Base-by-base conservation (phyloP, 1,284 basidiomycete species). In the Ustilago esculenta region DNA sequence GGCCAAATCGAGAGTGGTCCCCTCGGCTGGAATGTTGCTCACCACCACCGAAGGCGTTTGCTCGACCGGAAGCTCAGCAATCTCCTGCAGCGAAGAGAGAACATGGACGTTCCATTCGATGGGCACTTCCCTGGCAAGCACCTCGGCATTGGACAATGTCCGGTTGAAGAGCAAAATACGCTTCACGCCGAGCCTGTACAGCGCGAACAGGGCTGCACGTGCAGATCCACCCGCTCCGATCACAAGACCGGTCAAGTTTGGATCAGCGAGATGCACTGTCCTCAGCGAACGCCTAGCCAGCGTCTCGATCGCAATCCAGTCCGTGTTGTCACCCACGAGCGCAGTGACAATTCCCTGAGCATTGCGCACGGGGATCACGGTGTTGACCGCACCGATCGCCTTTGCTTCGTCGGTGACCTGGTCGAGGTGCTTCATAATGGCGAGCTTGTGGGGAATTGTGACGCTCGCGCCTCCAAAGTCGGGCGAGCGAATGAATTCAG, bases 381-480 rank as follows among this genome's bases (percentile, higher is more conserved):
- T 81, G 64, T 81, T 81, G 30, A 81, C 77, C 1, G 80, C 80
- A 33, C 80, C 80, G 21, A 81, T 81, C 6, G 57, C 59, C 39
- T 72, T 68, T 11, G 77, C 80, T 24, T 78, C 71, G 17, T 73
- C 72, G 18, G 71, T 73, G 23, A 81, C 52, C 24, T 51, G 21
- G 47, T 81, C 79, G n/a, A 81, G 70, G 33, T 66, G 45, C 37
- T 44, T 39, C 46, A 80, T 77, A 53, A 81, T 77, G 37, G 41
- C 56, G 20, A 78, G 49, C 71, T 81, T 80, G 58, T 75, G 66
- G 9, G 76, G 75, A 45, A 78, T 76, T 5, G 96, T 99, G 21
- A 98, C 93, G 6, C 91, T 93, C 7, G 94, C 94, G 4, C 95
- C 95, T 15, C 95, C 95, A 83, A 98, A 98, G 50, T 89, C 87